Conservation (phyloP, 2,329 filamentous ascomycete genomes). For the Cladosporium sp. region DNA sequence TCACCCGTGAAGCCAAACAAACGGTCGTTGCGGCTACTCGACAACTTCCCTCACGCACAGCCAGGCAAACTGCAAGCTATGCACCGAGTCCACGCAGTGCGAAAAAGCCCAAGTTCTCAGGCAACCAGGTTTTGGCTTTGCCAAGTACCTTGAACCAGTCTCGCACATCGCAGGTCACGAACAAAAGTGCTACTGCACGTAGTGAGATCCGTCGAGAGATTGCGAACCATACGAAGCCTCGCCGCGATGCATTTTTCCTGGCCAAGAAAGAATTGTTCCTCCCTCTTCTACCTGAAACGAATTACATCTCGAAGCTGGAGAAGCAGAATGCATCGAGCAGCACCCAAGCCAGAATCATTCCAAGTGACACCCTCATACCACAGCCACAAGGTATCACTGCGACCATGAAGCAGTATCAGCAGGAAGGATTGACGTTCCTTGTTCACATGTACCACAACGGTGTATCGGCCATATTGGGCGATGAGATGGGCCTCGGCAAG, state of each 20-base stretch:
- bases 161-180: background rate
- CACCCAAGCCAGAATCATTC: conserved; percentile 3
- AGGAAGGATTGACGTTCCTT: conserved; percentile 49
- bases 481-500: conserved; percentile 51
- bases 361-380: conserved; percentile 25
- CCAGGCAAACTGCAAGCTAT: conserved; percentile 23
- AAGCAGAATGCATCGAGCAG: conserved; percentile 12
- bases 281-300: conserved; percentile 43
- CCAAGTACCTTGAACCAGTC: background rate
- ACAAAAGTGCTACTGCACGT: conserved; percentile 37
- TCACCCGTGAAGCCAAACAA: background rate
- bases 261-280: conserved; percentile 43
- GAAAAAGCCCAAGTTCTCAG: conserved; percentile 11
- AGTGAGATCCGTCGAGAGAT: conserved; percentile 40
- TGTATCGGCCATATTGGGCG: conserved; percentile 44
- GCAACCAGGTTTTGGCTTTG: background rate
- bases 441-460: conserved; percentile 44
- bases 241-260: conserved; percentile 44
- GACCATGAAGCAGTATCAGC: conserved; percentile 49
- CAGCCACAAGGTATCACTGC: conserved; percentile 47
- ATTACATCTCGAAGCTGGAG: conserved; percentile 40
- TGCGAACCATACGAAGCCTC: conserved; percentile 38
- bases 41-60: conserved; percentile 25
- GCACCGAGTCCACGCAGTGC: conserved; percentile 3
- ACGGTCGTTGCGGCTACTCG: conserved; percentile 10